Evolutionary conservation across 345 rosid genomes (phyloP), one percentile per base, ranked within the genome.

Genomic region (Cardamine occulta): DNA sequence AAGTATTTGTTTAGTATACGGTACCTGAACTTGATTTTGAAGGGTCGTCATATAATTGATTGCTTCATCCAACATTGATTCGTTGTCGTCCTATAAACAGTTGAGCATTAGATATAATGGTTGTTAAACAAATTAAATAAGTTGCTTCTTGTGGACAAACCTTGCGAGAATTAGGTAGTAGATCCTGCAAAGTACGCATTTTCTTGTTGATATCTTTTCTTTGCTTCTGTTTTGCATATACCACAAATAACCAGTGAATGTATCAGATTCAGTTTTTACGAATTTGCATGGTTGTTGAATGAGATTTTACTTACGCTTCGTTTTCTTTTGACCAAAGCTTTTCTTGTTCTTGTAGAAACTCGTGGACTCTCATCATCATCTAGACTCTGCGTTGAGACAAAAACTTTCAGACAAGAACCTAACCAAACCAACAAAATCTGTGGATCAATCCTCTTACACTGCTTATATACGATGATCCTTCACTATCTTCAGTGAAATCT

Each of bases 11-110:
- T 51, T 34, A 19, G n/a, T 19, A 66, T 80, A n/a, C n/a, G n/a
- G n/a, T n/a, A 93, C 98, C 93, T 86, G 90, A 26, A 88, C 69
- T 80, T 88, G 96, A 77, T 70, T 79, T 81, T 91, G 96, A 68
- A 91, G 94, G 11, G 73, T 75, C 69, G 81, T 82, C 71, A 89
- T 60, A 70, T 91, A 86, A 40, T 85, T 81, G 69, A 93, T 89
- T 17, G 93, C 87, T 57, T 85, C 88, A 24, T 86, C 95, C n/a
- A 93, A 86, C 62, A 85, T 44, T 3, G 91, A 76, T 60, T 80
- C 89, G 66, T 82, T 85, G 73, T 91, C 91, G 74, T 79, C 83
- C 91, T 88, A 63, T 53, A 11, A 62, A 40, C 51, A 69, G 4
- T 12, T 53, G 6, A 59, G 47, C 8, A 44, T 69, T 37, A 45